Evolutionary conservation across 768 basidiomycete species (phyloP), one percentile per base, ranked within the genome.

Genomic region (Sarcodon aspratus): DNA sequence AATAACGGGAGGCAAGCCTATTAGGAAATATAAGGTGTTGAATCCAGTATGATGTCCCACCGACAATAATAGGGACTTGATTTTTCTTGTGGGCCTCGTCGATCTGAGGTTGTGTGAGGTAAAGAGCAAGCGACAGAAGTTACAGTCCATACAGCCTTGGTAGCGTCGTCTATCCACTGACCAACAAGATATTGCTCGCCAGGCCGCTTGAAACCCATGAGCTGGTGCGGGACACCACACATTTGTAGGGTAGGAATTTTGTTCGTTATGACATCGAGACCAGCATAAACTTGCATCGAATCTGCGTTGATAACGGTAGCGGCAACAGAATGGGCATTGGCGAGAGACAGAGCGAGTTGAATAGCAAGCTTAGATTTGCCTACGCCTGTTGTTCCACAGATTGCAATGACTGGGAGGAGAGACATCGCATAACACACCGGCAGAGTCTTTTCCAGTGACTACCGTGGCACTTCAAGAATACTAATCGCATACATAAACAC

Each of bases 1-100:
- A 6, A 15, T 40, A 43, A 15, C 44, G 55, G 13, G 63, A 57
- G 7, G 64, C 67, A 34, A 93, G 69, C 18, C 85, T 77, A 58
- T 83, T 79, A 0, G 93, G 88, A 59, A 98, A 97, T 10, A 98
- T 69, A 36, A 96, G 79, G 61, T 99, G 90, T 58, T 99, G 95
- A 21, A 95, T 87, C 85, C 94, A 99, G 61, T 99, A 99, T 3
- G 90, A 80, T 2, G 96, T 98, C 6, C 96, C 96, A 3, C 96
- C 96, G 43, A 95, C 93, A 7, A 95, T 70, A 49, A 99, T 87
- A 0, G 96, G 95, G 6, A 97, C 63, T 50, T 83, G 67, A 3
- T 73, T 63, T 50, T 73, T 68, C 36, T 55, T 53, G 57, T 90
- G 79, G 8, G 85, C 82, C 49, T 86, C 80, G 45, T 81, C 73